Base-by-base conservation (phyloP, 176 grass and related monocot species). In the Ananas comosus region DNA sequence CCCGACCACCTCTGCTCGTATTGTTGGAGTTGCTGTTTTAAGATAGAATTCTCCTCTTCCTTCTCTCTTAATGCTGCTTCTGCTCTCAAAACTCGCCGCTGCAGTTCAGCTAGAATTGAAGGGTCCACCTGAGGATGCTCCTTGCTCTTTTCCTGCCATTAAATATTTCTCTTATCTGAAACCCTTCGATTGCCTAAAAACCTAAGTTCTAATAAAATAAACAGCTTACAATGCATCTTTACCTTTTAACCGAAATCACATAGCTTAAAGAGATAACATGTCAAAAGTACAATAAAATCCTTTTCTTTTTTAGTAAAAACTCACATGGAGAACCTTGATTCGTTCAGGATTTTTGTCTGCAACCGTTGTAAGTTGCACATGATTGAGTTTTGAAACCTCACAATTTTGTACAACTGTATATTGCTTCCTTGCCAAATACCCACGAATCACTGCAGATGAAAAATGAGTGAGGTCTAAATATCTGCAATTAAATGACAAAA, bases 1-100 rank as follows among this genome's bases (percentile, higher is more conserved):
- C 91, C 87, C 10, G 74, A 81, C 89, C 94, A 99, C 56, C 86
- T 91, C 58, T 80, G 87, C 80, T 99, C 90, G 50, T 93, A 93
- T 6, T 91, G 89, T 80, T 92, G 82, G 68, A 99, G 70, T 50
- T 85, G 89, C 53, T 80, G 82, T 80, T 83, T 93, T 33, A 99
- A 76, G 49, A 80, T 68, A 69, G 71, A 69, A 83, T 93, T 99
- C 73, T 99, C 89, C 74, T 99, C 94, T 53, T 99, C 89, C 74
- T 91, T 99, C 51, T 77, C 85, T 29, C 18, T 83, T 50, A 93
- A 68, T 80, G 72, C 79, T 66, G 78, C 72, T 83, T 93, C 94
- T 50, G 80, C 78, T 80, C 75, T 88, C 7, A 64, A 73, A 66
- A 91, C 54, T 49, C 80, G 81, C 47, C 72, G 78, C 76, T 88